phyloP scores from a whole-genome alignment of 257 asterid species.

The Apocynum venetum region DNA sequence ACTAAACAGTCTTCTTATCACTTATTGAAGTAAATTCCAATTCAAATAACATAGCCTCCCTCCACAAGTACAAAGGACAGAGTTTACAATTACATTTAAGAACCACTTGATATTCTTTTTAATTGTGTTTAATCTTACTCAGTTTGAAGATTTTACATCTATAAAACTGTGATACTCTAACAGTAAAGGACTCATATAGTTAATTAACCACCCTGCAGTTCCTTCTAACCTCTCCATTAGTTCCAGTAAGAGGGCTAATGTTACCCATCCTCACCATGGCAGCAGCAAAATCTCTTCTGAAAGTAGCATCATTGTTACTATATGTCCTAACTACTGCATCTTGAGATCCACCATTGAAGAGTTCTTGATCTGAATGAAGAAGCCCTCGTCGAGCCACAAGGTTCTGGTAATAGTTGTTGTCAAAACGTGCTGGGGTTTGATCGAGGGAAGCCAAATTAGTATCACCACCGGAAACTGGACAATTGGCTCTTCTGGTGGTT shows the following conservation, averaged over 20 bases:
- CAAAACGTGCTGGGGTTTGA: conserved; percentile 37
- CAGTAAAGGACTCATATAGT: no score
- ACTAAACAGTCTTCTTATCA: no score
- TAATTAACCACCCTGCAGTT: conserved; percentile 45
- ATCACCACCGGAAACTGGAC: conserved; percentile 52
- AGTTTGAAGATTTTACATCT: no score
- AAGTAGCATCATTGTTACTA: conserved; percentile 22
- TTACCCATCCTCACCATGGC: conserved; percentile 35
- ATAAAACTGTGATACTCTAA: no score
- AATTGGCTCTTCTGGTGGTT: conserved; percentile 20
- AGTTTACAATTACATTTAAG: no score
- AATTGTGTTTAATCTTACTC: no score
- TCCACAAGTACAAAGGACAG: no score
- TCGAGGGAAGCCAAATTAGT: conserved; percentile 42
- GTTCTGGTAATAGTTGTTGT: conserved; percentile 43
- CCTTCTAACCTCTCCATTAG: conserved; percentile 49
- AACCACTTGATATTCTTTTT: no score
- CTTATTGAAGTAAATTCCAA: no score
- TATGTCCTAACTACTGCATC: conserved; percentile 45
- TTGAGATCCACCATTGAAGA: conserved; percentile 15
- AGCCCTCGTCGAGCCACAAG: conserved; percentile 11
- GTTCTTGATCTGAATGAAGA: no score
- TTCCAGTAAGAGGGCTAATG: conserved; percentile 59
- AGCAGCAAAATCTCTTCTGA: conserved; percentile 38
- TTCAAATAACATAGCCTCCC: no score